These are phyloP conservation scores for Hyparrhenia diplandra DNA, from an alignment of 176 grass and related monocot genomes.

Conservation along the genomic window DNA sequence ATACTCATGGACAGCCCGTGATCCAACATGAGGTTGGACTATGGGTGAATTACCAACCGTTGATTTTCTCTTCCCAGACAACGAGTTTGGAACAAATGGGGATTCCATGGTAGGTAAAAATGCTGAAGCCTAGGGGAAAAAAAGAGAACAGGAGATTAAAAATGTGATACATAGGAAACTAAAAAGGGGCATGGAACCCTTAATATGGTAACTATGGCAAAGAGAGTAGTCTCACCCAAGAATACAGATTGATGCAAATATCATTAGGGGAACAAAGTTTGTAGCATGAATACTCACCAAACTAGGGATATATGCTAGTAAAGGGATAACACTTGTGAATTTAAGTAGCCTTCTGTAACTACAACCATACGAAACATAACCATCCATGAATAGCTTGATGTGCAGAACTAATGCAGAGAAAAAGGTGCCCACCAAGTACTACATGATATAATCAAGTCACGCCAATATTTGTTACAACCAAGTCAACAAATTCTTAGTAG, in stretches of 20 bases:
- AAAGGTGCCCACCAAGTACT: background rate
- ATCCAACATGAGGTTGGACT: constrained; percentile 48
- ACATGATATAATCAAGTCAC: background rate
- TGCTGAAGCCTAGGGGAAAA: constrained; percentile 51
- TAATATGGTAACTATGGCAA: background rate
- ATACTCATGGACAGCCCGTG: constrained; percentile 72
- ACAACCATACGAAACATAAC: constrained; percentile 2
- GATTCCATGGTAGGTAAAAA: constrained; percentile 80
- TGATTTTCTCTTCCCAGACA: constrained; percentile 64
- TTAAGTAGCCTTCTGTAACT: background rate
- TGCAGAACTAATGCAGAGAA: constrained; percentile 10
- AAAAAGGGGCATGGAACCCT: background rate
- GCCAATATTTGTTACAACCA: background rate
- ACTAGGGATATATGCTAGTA: background rate
- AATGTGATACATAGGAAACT: background rate
- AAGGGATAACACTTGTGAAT: background rate
- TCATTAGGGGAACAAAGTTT: background rate
- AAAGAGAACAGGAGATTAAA: constrained; percentile 3
- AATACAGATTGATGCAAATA: constrained; percentile 14
- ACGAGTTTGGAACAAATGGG: constrained; percentile 45
- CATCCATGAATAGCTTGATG: background rate
- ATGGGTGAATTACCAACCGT: constrained; percentile 42
- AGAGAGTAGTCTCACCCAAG: constrained; percentile 9
- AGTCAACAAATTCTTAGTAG: background rate
- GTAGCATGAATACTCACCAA: constrained; percentile 1